Evolutionary conservation across 805 yeast genomes (phyloP).

Genomic region (Hanseniaspora singularis): DNA sequence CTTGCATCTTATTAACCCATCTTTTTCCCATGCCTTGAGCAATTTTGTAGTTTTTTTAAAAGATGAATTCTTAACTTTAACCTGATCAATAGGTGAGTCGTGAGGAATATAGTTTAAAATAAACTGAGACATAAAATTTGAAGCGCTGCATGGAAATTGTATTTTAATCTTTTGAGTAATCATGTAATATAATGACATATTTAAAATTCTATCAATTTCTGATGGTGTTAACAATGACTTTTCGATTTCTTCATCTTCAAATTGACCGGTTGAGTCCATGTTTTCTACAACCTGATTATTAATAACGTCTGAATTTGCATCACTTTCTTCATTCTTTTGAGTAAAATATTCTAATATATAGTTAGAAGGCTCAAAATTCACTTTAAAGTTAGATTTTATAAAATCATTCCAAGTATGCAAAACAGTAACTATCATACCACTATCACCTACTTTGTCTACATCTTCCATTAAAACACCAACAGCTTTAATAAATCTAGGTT

Average conservation of each 20-base stretch:
- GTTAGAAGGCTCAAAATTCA: slow-evolving; percentile 35
- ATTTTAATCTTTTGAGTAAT: slow-evolving; percentile 41
- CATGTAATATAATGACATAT: slow-evolving; percentile 58
- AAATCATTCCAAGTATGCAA: slow-evolving; percentile 60
- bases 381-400: slow-evolving; percentile 41
- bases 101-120: slow-evolving; percentile 60
- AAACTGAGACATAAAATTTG: slow-evolving; percentile 62
- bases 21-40: slow-evolving; percentile 75
- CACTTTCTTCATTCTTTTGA: slow-evolving; percentile 15
- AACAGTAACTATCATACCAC: slow-evolving; percentile 69
- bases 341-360: slow-evolving; percentile 17
- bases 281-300: slow-evolving; percentile 7
- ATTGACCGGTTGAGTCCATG: too few relatives aligned
- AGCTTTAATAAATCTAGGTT: slow-evolving; percentile 57
- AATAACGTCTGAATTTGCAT: not conserved
- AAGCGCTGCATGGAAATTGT: slow-evolving; percentile 56
- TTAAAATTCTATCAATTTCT: slow-evolving; percentile 65
- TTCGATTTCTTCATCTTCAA: slow-evolving; percentile 14
- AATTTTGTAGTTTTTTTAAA: slow-evolving; percentile 86
- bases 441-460: slow-evolving; percentile 40
- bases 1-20: slow-evolving; percentile 52
- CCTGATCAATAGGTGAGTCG: slow-evolving; percentile 36
- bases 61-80: slow-evolving; percentile 63
- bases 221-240: slow-evolving; percentile 35
- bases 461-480: slow-evolving; percentile 41